Evolutionary conservation across 768 basidiomycete species (phyloP).

Genomic region (Psilocybe tampanensis): DNA sequence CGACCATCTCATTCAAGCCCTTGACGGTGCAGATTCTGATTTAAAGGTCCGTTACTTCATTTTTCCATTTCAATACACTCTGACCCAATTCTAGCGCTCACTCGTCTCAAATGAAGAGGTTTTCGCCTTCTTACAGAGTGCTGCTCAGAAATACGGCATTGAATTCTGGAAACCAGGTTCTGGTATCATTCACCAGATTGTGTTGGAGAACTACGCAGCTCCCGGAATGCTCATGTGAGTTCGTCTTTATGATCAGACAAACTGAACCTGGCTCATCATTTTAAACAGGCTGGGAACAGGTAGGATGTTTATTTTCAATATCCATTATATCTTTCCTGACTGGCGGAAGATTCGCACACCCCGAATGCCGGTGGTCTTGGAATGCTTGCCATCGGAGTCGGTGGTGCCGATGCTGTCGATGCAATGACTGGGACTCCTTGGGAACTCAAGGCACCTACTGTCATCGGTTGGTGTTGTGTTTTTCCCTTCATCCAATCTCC

Average conservation of each 20-base stretch:
- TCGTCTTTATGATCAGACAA: neutral
- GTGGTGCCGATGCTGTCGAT: slow-evolving; percentile 97
- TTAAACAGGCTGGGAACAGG: slow-evolving; percentile 79
- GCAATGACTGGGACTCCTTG: slow-evolving; percentile 98
- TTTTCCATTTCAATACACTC: neutral
- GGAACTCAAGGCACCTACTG: slow-evolving; percentile 91
- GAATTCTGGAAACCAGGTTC: slow-evolving; percentile 99
- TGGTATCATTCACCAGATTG: slow-evolving; percentile 96
- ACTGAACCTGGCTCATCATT: slow-evolving; percentile 9
- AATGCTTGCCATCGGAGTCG: slow-evolving; percentile 97
- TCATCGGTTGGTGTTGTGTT: slow-evolving; percentile 60
- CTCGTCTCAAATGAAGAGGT: slow-evolving; percentile 93
- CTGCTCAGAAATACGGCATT: slow-evolving; percentile 88
- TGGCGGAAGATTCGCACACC: slow-evolving; percentile 82
- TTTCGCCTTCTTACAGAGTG: slow-evolving; percentile 95
- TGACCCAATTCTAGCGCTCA: slow-evolving; percentile 55
- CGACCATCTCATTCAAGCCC: slow-evolving; percentile 95
- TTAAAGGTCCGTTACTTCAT: slow-evolving; percentile 56
- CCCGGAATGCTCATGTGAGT: slow-evolving; percentile 90
- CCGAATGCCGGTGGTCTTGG: slow-evolving; percentile 98
- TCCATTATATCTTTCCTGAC: slow-evolving; percentile 1
- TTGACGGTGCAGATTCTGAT: slow-evolving; percentile 85
- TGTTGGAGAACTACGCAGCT: slow-evolving; percentile 96
- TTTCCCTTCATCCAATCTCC: neutral
- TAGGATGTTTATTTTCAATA: slow-evolving; percentile 24